Evolutionary conservation across 139 green algal species (phyloP), one percentile per base, ranked within the genome.

Genomic region (Closterium sp.): DNA sequence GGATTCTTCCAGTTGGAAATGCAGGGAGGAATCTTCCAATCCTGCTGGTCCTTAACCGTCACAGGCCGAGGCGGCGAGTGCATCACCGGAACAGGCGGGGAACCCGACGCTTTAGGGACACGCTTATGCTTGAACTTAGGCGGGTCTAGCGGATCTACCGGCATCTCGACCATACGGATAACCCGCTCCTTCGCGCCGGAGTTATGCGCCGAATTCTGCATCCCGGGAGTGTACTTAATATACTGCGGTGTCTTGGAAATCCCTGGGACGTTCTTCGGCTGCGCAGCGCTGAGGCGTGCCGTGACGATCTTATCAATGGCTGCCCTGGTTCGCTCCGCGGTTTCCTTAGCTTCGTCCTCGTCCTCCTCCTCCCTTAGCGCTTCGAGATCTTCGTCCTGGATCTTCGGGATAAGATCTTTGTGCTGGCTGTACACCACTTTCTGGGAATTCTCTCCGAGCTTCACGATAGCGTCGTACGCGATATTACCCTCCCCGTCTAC

Each of bases 21-120:
- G 94, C 96, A 98, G 64, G 98, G 97, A 10, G 98, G 98, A 89
- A 99, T 99, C 95, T 99, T 99, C 98, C 98, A 99, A 93, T 99
- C 97, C 87, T 97, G 90, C 93, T 98, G 97, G 89, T 99, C 98
- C 95, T 98, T 94, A 3, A 95, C 94, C 0, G 96, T 99, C 35
- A 99, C 92, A 21, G 96, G 91, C 19, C 97, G 95, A 3, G 98
- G 98, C 8, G 98, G 98, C 7, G 96, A 98, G 94, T 99, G 98
- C 97, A 99, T 97, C 2, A 99, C 96, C 2, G 98, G 97, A 86
- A 99, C 98, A 0, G 98, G 97, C n/a, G 98, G 97, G 7, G 95
- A 97, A n/a, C 97, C 97, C 1, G 97, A 91, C 0, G 96, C 97
- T 2, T 96, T 89, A 10, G 87, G 89, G 6, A 95, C 96, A 93